phyloP scores from a whole-genome alignment of 225 moss, liverwort and hornwort species.

The Polytrichum commune region DNA sequence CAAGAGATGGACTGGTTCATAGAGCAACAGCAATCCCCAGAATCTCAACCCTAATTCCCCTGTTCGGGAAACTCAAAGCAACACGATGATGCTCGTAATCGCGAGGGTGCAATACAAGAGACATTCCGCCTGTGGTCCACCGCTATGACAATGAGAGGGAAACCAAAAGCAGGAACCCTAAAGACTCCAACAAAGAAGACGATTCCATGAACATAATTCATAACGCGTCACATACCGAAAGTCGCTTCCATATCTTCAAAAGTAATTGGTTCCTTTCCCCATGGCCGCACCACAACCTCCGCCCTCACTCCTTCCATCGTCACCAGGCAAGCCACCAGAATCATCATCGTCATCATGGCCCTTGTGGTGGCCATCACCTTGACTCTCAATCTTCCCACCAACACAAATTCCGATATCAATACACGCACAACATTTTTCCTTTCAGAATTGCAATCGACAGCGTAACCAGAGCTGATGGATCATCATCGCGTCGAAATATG shows the following conservation, averaged over 20 bases:
- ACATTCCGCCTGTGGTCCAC: neutral
- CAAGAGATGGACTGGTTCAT: neutral
- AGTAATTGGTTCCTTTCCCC: conserved; percentile 7
- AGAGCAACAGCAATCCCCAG: neutral
- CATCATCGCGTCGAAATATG: too few species aligned
- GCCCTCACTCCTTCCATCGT: neutral
- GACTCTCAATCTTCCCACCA: too few species aligned
- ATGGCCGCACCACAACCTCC: conserved; percentile 6
- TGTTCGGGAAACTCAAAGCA: neutral
- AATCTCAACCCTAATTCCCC: neutral
- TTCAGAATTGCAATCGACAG: too few species aligned
- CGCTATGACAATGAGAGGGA: neutral
- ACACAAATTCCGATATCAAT: too few species aligned
- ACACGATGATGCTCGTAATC: neutral
- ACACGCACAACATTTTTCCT: too few species aligned
- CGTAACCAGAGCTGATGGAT: too few species aligned
- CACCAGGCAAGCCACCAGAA: neutral
- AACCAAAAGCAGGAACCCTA: neutral
- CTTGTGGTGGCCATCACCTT: too few species aligned
- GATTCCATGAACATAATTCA: neutral
- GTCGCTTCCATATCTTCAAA: conserved; percentile 9
- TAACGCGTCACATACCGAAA: conserved; percentile 7
- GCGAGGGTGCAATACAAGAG: too few species aligned
- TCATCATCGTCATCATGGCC: neutral
- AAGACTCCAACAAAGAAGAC: neutral